Evolutionary conservation across 75 land plant genomes (phyloP).

Genomic region (Selaginella tamariscina): DNA sequence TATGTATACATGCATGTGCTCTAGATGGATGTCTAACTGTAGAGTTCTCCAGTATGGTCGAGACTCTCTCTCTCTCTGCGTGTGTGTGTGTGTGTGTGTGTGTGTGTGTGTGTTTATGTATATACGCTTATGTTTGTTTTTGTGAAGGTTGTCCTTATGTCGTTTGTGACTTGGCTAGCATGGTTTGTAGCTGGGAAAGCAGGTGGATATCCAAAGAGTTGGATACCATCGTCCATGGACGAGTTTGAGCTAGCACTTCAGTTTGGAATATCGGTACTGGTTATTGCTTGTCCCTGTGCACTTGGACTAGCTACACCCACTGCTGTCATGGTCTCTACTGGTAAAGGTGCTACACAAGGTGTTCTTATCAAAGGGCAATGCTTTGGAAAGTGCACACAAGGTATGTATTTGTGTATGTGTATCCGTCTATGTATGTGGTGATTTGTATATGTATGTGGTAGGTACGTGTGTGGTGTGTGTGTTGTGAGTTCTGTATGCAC

Average conservation of each 20-base stretch:
- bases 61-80: no score
- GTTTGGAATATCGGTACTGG: slow-evolving; percentile 91
- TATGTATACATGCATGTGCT: no score
- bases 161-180: slow-evolving; percentile 65
- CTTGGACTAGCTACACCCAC: slow-evolving; percentile 93
- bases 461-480: neutral
- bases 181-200: slow-evolving; percentile 68
- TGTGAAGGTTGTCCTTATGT: slow-evolving; percentile 51
- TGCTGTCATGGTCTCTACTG: slow-evolving; percentile 96
- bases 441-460: neutral
- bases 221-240: slow-evolving; percentile 77
- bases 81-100: slow-evolving; percentile 1
- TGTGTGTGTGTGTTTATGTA: slow-evolving; percentile 11
- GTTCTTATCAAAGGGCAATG: slow-evolving; percentile 89
- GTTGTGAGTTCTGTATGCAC: neutral
- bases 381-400: slow-evolving; percentile 89
- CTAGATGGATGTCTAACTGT: no score
- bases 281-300: slow-evolving; percentile 94
- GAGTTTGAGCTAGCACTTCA: slow-evolving; percentile 85
- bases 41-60: no score
- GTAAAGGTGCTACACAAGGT: slow-evolving; percentile 83
- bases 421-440: neutral
- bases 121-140: no score
- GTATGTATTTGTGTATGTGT: slow-evolving; percentile 23
- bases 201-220: slow-evolving; percentile 40